Conservation (phyloP, 2,329 filamentous ascomycete species). For the Escovopsis sp. region DNA sequence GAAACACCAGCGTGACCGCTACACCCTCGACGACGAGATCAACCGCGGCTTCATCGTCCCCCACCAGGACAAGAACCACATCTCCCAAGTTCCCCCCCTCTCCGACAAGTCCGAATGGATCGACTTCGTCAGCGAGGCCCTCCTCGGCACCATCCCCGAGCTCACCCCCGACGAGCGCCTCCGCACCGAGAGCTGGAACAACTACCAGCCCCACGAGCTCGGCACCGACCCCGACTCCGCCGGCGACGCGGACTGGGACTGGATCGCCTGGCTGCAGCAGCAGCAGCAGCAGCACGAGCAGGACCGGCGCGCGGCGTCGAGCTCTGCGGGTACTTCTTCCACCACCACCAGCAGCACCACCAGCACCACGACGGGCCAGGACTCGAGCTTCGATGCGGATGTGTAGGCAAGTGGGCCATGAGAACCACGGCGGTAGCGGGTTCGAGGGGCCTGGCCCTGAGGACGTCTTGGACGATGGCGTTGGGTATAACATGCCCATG, state of each 20-base stretch:
- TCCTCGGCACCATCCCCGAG: slow-evolving; percentile 11
- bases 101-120: slow-evolving; percentile 13
- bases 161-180: slow-evolving; percentile 12
- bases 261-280: slow-evolving; percentile 10
- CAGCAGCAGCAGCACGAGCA: slow-evolving; percentile 5
- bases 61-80: slow-evolving; percentile 6
- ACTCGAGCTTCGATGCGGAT: no score
- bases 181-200: slow-evolving; percentile 11
- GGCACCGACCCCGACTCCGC: no score
- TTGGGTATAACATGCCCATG: no score
- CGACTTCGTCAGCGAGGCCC: slow-evolving; percentile 12
- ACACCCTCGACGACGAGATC: slow-evolving; percentile 19
- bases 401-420: no score
- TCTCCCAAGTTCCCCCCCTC: slow-evolving; percentile 6
- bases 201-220: slow-evolving; percentile 4
- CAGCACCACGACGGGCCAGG: no score
- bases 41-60: slow-evolving; percentile 18
- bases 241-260: slow-evolving; percentile 9
- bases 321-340: no score
- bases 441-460: no score
- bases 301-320: no score
- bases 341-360: no score
- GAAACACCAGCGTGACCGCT: no score
- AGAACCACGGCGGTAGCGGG: no score
- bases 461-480: no score